Evolutionary conservation across 768 basidiomycete species (phyloP).

Genomic region (Sarcomyxa edulis): DNA sequence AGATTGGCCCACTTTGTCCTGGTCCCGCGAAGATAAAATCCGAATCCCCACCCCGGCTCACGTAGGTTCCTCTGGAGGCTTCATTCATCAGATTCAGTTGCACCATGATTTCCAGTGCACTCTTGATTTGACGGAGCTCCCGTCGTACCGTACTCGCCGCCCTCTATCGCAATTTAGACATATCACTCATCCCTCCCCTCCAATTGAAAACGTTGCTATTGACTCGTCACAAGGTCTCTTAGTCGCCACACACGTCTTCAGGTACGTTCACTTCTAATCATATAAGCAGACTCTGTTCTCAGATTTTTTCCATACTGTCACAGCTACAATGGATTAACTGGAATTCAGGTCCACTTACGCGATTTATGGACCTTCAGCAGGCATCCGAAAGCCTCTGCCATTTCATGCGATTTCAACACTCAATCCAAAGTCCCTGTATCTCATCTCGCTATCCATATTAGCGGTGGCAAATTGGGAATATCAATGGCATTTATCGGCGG

Average conservation of each 20-base stretch:
- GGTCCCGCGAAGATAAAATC: slow-evolving; percentile 43
- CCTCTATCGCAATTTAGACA: slow-evolving; percentile 39
- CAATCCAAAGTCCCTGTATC: slow-evolving; percentile 28
- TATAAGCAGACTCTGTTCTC: too few relatives aligned
- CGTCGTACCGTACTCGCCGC: slow-evolving; percentile 40
- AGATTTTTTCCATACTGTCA: too few relatives aligned
- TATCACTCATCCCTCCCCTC: slow-evolving; percentile 36
- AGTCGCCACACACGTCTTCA: slow-evolving; percentile 35
- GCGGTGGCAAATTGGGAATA: slow-evolving; percentile 37
- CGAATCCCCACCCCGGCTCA: slow-evolving; percentile 30
- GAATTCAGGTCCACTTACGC: slow-evolving; percentile 46
- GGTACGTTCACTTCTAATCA: too few relatives aligned
- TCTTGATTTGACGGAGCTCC: slow-evolving; percentile 42
- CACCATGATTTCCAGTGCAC: slow-evolving; percentile 31
- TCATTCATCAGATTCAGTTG: slow-evolving; percentile 37
- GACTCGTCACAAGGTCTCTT: slow-evolving; percentile 42
- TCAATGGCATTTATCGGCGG: slow-evolving; percentile 36
- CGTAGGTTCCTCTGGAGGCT: slow-evolving; percentile 38
- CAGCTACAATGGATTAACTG: slow-evolving; percentile 33
- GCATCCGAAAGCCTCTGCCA: slow-evolving; percentile 37
- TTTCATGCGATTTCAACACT: slow-evolving; percentile 36
- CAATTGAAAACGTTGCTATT: slow-evolving; percentile 38
- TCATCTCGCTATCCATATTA: slow-evolving; percentile 31
- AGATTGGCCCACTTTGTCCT: slow-evolving; percentile 43
- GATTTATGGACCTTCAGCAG: slow-evolving; percentile 52